These are phyloP conservation scores for Cajanus cajan DNA, from an alignment of 306 rosid genomes.

Conservation along the genomic window DNA sequence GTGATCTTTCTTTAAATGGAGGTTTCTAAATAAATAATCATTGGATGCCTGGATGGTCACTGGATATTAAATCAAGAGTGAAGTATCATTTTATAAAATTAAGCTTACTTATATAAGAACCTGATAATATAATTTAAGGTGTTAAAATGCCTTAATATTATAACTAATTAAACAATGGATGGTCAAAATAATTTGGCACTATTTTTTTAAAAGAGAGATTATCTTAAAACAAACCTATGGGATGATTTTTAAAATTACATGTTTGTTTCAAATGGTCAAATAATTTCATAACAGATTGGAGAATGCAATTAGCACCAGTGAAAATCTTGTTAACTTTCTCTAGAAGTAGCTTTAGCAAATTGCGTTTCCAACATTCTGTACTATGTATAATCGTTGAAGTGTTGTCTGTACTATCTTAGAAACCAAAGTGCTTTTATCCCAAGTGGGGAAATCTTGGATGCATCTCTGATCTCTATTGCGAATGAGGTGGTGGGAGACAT, in stretches of 20 bases:
- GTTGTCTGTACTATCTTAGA: no score
- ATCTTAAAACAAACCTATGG: neutral
- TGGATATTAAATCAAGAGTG: neutral
- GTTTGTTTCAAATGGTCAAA: neutral
- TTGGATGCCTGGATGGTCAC: neutral
- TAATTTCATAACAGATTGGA: neutral
- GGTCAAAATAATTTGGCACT: neutral
- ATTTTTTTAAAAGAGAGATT: neutral
- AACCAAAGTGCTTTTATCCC: no score
- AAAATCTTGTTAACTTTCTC: neutral
- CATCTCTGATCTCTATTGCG: no score
- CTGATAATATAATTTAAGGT: neutral
- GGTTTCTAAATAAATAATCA: neutral
- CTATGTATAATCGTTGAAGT: neutral
- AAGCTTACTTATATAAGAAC: neutral
- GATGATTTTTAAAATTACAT: neutral
- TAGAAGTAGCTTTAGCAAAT: neutral
- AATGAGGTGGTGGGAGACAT: no score
- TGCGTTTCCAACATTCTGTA: neutral
- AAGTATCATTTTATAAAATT: neutral
- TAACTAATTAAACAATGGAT: neutral
- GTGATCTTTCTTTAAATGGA: neutral
- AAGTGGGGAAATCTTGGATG: no score
- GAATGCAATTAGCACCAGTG: neutral
- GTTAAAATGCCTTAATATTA: neutral